Percentiles rank a stretch among this genome's conserved stretches.
These are phyloP conservation scores for Anethum foeniculum DNA, from an alignment of 140 eudicot species.

Conservation along the genomic window DNA sequence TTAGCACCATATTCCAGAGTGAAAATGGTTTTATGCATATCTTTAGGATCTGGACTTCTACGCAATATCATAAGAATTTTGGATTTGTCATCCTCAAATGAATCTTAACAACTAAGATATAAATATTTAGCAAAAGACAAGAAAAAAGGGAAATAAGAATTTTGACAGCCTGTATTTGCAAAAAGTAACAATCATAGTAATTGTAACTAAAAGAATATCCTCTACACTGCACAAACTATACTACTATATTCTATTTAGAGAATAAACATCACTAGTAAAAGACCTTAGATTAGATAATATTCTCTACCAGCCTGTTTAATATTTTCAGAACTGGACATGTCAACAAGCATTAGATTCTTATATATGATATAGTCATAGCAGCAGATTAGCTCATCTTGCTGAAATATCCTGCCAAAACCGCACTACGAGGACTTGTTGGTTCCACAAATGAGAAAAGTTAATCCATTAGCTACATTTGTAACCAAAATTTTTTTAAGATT, in stretches of 20 bases:
- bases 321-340: slow-evolving; percentile 98
- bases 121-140: neutral
- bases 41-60: slow-evolving; percentile 95
- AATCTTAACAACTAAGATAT: slow-evolving; percentile 38
- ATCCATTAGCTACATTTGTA: too few relatives aligned
- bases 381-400: too few relatives aligned
- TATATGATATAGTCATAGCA: too few relatives aligned
- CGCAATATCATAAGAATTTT: slow-evolving; percentile 89
- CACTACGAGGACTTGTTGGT: too few relatives aligned
- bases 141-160: slow-evolving; percentile 15
- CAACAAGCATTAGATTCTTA: slow-evolving; percentile 65
- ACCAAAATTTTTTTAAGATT: too few relatives aligned
- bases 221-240: neutral
- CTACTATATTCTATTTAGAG: neutral
- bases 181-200: neutral
- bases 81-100: slow-evolving; percentile 95
- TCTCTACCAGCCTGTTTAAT: slow-evolving; percentile 99
- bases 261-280: neutral
- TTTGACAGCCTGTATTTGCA: slow-evolving; percentile 68
- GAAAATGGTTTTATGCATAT: slow-evolving; percentile 80
- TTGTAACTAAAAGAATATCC: neutral
- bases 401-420: too few relatives aligned
- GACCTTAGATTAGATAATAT: too few relatives aligned
- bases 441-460: too few relatives aligned
- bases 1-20: slow-evolving; percentile 95